Evolutionary conservation across 768 basidiomycete genomes (phyloP).

Genomic region (Astraeus odoratus): DNA sequence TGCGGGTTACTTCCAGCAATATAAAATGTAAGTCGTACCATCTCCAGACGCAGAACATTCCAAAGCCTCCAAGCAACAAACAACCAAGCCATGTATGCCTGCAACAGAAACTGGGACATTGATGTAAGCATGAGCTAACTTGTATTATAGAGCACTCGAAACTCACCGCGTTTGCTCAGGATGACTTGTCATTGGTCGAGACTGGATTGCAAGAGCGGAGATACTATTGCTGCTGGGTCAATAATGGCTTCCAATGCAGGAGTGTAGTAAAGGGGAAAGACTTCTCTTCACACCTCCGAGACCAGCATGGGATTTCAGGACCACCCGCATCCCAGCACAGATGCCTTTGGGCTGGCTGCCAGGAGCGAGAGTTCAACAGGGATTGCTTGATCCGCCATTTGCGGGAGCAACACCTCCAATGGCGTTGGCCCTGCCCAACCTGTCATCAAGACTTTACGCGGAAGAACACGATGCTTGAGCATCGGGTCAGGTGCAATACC

Average conservation of each 20-base stretch:
- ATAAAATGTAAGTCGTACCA: background rate
- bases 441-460: background rate
- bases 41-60: background rate
- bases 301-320: background rate
- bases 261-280: background rate
- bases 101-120: background rate
- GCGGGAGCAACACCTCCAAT: conserved; percentile 4
- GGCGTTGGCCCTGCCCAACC: conserved; percentile 16
- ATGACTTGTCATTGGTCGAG: background rate
- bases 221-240: background rate
- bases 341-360: background rate
- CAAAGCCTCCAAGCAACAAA: background rate
- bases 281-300: background rate
- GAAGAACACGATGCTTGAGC: background rate
- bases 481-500: background rate
- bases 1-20: background rate
- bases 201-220: background rate
- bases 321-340: background rate
- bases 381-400: conserved; percentile 1
- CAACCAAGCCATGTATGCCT: background rate
- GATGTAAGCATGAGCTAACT: background rate
- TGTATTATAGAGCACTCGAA: background rate
- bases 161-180: background rate
- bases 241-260: background rate
- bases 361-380: background rate